phyloP scores from a whole-genome alignment of 352 stramenopile species.

The Globisporangium megalacanthum region DNA sequence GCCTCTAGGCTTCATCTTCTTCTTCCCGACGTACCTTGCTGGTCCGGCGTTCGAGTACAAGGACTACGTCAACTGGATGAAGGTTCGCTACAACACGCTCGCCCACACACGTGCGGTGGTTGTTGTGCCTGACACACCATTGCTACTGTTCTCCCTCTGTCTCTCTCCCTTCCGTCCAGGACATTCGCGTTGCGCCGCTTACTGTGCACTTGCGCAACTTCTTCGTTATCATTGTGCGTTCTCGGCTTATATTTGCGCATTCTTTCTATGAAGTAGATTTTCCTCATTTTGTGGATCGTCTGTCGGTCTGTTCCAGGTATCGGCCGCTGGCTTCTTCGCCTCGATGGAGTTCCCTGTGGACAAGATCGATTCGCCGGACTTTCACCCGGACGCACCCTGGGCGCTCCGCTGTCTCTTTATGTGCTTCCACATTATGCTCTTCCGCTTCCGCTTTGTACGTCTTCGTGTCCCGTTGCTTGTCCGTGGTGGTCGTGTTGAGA shows the following conservation, averaged over 20 bases:
- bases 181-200: slow-evolving; percentile 56
- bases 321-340: slow-evolving; percentile 57
- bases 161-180: slow-evolving; percentile 13
- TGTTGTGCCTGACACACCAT: not conserved
- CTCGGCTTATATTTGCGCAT: not conserved
- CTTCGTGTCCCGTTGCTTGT: not conserved
- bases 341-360: slow-evolving; percentile 78
- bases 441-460: slow-evolving; percentile 82
- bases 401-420: slow-evolving; percentile 58
- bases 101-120: too few species aligned
- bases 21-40: slow-evolving; percentile 84
- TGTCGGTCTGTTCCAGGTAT: slow-evolving; percentile 30
- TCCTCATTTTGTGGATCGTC: not conserved
- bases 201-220: slow-evolving; percentile 67
- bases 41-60: slow-evolving; percentile 83
- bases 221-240: slow-evolving; percentile 61
- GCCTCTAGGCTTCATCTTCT: slow-evolving; percentile 73
- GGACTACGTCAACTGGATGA: slow-evolving; percentile 80
- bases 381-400: slow-evolving; percentile 57
- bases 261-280: not conserved
- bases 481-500: too few species aligned
- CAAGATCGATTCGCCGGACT: slow-evolving; percentile 70
- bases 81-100: slow-evolving; percentile 17
- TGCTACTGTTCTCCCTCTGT: not conserved
- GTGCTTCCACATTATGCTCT: slow-evolving; percentile 72